Evolutionary conservation across 208 protist genomes (phyloP).

Genomic region (Hexamita inflata): DNA sequence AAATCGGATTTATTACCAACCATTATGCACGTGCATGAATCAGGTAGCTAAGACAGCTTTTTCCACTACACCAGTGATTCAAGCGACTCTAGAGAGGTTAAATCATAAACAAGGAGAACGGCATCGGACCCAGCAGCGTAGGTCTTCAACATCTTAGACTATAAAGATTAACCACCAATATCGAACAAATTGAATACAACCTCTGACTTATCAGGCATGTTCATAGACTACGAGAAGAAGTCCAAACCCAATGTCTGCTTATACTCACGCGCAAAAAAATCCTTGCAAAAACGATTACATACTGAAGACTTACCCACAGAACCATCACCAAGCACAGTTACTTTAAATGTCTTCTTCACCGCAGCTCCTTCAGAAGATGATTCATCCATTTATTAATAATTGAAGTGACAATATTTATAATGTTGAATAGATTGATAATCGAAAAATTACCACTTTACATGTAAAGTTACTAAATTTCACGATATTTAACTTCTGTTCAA

Average conservation of each 20-base stretch:
- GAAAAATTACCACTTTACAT: no score
- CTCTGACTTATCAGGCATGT: background rate
- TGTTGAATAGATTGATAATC: no score
- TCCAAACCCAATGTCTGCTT: conserved; percentile 15
- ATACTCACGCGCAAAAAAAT: conserved; percentile 2
- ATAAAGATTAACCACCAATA: conserved; percentile 20
- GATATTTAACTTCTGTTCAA: no score
- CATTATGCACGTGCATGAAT: background rate
- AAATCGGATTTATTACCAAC: conserved; percentile 26
- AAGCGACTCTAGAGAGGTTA: background rate
- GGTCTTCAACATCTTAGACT: conserved; percentile 6
- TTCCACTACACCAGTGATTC: background rate
- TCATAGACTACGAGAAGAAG: conserved; percentile 8
- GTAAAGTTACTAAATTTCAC: no score
- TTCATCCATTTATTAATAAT: no score
- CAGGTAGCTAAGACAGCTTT: background rate
- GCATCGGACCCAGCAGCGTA: background rate
- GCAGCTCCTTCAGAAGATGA: background rate
- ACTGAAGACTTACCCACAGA: conserved; percentile 22
- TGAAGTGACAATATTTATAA: no score
- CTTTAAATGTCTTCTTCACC: conserved; percentile 11
- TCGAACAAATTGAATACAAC: conserved; percentile 16
- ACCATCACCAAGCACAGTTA: conserved; percentile 14
- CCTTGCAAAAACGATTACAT: conserved; percentile 9
- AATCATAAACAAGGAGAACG: conserved; percentile 12